phyloP scores from a whole-genome alignment of 139 green algal genomes.

The Gonium pectorale region DNA sequence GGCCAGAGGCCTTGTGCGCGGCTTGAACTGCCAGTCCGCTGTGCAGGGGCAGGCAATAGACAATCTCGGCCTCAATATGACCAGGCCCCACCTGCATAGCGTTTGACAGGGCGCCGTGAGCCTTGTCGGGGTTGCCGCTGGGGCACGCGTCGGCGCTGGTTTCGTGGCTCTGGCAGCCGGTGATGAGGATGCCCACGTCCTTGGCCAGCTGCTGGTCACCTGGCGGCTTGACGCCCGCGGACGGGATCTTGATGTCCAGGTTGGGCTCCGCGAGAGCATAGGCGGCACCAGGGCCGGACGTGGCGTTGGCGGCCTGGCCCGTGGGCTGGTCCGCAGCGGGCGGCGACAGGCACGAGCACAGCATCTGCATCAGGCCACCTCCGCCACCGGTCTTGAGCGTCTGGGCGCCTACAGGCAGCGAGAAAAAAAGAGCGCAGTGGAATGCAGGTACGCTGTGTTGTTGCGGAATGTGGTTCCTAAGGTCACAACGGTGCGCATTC shows the following conservation, averaged over 20 bases:
- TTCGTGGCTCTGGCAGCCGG: slow-evolving; percentile 71
- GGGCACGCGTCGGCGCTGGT: slow-evolving; percentile 77
- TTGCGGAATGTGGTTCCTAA: too few relatives aligned
- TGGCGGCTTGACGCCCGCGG: slow-evolving; percentile 47
- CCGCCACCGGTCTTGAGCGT: too few relatives aligned
- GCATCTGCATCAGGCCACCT: slow-evolving; percentile 6
- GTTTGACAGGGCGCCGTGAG: slow-evolving; percentile 76
- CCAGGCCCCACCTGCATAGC: too few relatives aligned
- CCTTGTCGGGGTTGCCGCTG: slow-evolving; percentile 61
- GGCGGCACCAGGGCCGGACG: not conserved
- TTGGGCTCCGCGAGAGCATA: slow-evolving; percentile 30
- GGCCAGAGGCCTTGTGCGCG: too few relatives aligned
- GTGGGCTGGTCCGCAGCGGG: slow-evolving; percentile 1
- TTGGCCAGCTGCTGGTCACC: slow-evolving; percentile 21
- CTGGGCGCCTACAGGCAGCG: too few relatives aligned
- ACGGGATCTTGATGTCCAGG: slow-evolving; percentile 35
- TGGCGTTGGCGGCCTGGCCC: slow-evolving; percentile 13
- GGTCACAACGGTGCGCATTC: too few relatives aligned
- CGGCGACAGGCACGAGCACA: slow-evolving; percentile 41
- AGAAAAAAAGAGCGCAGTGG: too few relatives aligned
- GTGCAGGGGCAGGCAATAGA: too few relatives aligned
- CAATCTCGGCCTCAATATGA: too few relatives aligned
- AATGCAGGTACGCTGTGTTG: too few relatives aligned
- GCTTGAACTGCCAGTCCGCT: too few relatives aligned
- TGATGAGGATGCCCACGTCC: slow-evolving; percentile 73